Percentiles rank a stretch among this genome's conserved stretches.
These are phyloP conservation scores for Russula earlei DNA, from an alignment of 768 basidiomycete genomes.

Conservation along the genomic window DNA sequence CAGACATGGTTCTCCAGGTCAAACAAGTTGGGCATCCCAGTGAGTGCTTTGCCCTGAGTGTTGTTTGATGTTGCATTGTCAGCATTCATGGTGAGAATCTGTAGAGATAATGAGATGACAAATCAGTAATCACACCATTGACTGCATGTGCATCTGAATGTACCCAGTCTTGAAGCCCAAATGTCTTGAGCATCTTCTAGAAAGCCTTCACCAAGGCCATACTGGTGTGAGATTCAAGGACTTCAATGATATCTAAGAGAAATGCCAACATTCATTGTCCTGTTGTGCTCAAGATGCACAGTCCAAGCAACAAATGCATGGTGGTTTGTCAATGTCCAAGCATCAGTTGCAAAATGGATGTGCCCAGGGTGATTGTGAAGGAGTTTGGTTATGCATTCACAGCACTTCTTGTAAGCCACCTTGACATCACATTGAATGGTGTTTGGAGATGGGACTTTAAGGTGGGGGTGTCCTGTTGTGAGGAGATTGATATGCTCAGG, in stretches of 20 bases:
- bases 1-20: neutral
- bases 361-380: neutral
- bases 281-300: conserved; percentile 29
- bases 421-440: conserved; percentile 19
- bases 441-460: neutral
- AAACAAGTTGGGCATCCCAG: conserved; percentile 29
- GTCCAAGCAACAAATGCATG: conserved; percentile 26
- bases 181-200: conserved; percentile 22
- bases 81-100: conserved; percentile 29
- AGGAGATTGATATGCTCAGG: neutral
- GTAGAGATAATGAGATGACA: neutral
- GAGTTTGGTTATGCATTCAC: conserved; percentile 20
- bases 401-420: conserved; percentile 23
- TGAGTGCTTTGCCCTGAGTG: conserved; percentile 16
- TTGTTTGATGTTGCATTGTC: conserved; percentile 24
- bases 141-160: neutral
- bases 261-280: conserved; percentile 23
- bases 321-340: conserved; percentile 33
- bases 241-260: conserved; percentile 32
- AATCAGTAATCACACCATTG: too few relatives aligned
- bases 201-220: conserved; percentile 23
- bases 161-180: conserved; percentile 26
- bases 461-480: neutral
- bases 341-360: conserved; percentile 27
- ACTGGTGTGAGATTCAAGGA: conserved; percentile 27